A percentile compares a stretch with the other conserved stretches of the same genome.
phyloP scores from a whole-genome alignment of 1,139 yeast species.

The Candida sanyaensis region DNA sequence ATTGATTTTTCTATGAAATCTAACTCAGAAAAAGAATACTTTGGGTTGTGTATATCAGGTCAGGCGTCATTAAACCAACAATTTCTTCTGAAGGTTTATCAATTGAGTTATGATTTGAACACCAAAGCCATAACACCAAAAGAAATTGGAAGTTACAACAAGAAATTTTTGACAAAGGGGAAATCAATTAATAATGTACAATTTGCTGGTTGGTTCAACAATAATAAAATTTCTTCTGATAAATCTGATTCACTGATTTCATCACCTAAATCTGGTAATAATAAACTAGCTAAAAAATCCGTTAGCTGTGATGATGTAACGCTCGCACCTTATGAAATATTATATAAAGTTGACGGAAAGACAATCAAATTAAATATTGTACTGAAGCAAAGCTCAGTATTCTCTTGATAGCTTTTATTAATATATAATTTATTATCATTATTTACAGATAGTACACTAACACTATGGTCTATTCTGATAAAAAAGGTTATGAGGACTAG shows the following conservation, averaged over 20 bases:
- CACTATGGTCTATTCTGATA: no score
- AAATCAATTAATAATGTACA: constrained; percentile 10
- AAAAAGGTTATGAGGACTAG: no score
- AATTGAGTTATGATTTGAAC: constrained; percentile 14
- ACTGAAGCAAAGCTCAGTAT: constrained; percentile 10
- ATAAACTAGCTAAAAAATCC: constrained; percentile 1
- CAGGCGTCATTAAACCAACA: constrained; percentile 8
- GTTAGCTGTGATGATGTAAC: constrained; percentile 8
- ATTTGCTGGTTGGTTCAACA: constrained; percentile 22
- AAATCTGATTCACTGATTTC: not conserved
- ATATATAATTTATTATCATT: not conserved
- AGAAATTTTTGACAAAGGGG: constrained; percentile 19
- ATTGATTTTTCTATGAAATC: constrained; percentile 19
- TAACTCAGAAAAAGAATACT: constrained; percentile 9
- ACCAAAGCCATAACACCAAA: constrained; percentile 12
- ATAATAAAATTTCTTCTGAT: not conserved
- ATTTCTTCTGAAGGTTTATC: constrained; percentile 18
- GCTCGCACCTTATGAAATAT: constrained; percentile 11
- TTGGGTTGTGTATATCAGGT: constrained; percentile 21
- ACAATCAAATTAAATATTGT: constrained; percentile 11
- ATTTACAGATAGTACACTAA: not conserved
- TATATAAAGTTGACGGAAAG: constrained; percentile 13
- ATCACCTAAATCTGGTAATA: not conserved
- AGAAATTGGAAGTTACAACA: constrained; percentile 21
- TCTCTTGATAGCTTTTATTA: not conserved